A percentile compares a stretch with the other conserved stretches of the same genome.
phyloP scores from a whole-genome alignment of 495 filamentous ascomycete genomes.

The Xylaria telfairii region DNA sequence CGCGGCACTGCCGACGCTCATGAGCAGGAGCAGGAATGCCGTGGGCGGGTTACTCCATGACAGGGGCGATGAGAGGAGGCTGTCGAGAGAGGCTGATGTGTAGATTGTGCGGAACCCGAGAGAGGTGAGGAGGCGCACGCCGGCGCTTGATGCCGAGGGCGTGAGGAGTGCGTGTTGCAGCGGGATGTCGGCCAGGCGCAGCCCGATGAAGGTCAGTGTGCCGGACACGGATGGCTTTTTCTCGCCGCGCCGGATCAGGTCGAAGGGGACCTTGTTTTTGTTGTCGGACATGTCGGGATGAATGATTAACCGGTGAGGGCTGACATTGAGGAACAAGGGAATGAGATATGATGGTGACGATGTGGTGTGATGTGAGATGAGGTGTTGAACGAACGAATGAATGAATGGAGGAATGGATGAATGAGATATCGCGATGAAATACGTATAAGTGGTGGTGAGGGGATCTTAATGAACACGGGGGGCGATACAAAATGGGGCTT shows the following conservation, averaged over 20 bases:
- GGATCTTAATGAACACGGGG: no score
- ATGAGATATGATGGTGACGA: slow-evolving; percentile 4
- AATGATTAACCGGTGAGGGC: not conserved
- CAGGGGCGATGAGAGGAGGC: not conserved
- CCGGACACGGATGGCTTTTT: slow-evolving; percentile 55
- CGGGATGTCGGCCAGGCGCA: slow-evolving; percentile 61
- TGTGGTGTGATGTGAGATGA: not conserved
- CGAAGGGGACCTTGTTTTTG: slow-evolving; percentile 30
- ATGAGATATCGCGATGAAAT: not conserved
- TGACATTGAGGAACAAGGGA: not conserved
- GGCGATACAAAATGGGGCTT: no score
- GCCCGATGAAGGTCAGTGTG: slow-evolving; percentile 60
- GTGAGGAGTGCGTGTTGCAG: slow-evolving; percentile 61
- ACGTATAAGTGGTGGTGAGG: not conserved
- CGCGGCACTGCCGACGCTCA: slow-evolving; percentile 54
- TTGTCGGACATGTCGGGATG: slow-evolving; percentile 11
- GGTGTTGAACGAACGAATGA: not conserved
- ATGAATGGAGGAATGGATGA: no score
- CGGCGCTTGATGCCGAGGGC: slow-evolving; percentile 29
- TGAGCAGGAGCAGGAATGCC: slow-evolving; percentile 49
- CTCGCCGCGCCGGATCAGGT: slow-evolving; percentile 44
- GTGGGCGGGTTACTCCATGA: slow-evolving; percentile 31
- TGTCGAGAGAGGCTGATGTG: not conserved
- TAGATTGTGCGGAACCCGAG: slow-evolving; percentile 24
- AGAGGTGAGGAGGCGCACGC: slow-evolving; percentile 32